phyloP scores from a whole-genome alignment of 331 rosid species.

The Malus hybrid region DNA sequence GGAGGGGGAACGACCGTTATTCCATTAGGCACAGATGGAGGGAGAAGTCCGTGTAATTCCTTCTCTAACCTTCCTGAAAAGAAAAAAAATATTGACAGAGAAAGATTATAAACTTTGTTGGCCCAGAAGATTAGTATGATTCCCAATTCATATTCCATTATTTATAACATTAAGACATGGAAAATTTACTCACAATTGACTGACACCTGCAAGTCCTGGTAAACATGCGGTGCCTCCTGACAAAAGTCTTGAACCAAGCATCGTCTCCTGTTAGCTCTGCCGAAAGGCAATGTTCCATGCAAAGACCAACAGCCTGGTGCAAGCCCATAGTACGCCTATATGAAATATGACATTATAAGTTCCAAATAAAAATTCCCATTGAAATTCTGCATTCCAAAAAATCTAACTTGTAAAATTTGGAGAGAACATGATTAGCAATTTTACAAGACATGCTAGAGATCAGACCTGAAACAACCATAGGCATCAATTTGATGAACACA shows the following conservation, averaged over 20 bases:
- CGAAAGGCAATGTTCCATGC: conserved; percentile 61
- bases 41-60: conserved; percentile 52
- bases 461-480: neutral
- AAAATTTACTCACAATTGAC: neutral
- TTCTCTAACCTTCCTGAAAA: conserved; percentile 53
- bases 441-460: neutral
- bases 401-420: neutral
- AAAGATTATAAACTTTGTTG: too few relatives aligned
- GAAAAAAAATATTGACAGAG: neutral
- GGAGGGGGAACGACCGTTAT: conserved; percentile 67
- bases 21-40: conserved; percentile 42
- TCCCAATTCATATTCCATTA: neutral
- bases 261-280: conserved; percentile 49
- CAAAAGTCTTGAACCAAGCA: conserved; percentile 75
- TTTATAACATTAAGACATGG: neutral
- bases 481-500: neutral
- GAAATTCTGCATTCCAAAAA: neutral
- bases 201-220: conserved; percentile 40
- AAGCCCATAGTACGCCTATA: conserved; percentile 66
- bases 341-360: neutral
- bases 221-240: conserved; percentile 75
- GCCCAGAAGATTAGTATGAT: neutral
- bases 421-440: neutral
- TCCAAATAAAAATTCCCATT: neutral
- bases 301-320: conserved; percentile 79